Evolutionary conservation across 176 grass and related monocot species (phyloP).

Genomic region (Raddia distichophylla): DNA sequence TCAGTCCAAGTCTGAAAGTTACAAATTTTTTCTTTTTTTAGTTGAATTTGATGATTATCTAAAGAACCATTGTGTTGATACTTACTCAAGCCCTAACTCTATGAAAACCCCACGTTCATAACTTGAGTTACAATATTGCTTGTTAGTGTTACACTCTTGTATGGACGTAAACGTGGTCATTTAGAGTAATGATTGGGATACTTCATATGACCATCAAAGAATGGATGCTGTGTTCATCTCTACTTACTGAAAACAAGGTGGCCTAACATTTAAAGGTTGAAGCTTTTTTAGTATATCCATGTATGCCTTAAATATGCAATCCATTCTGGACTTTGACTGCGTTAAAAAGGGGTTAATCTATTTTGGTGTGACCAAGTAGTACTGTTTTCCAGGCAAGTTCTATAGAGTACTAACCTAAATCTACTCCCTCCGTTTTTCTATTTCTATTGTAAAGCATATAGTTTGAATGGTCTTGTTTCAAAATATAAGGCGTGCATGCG

Average conservation of each 20-base stretch:
- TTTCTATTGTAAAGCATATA: too few relatives aligned
- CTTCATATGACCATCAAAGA: conserved; percentile 27
- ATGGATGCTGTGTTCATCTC: conserved; percentile 6
- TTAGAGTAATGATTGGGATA: conserved; percentile 26
- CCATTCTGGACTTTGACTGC: conserved; percentile 33
- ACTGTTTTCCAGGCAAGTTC: conserved; percentile 1
- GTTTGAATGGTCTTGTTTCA: too few relatives aligned
- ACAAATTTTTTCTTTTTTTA: neutral
- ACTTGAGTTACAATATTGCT: neutral
- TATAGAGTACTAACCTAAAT: neutral
- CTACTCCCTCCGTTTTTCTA: too few relatives aligned
- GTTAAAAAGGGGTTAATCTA: neutral
- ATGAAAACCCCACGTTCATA: neutral
- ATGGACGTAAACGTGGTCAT: conserved; percentile 33
- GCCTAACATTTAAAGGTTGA: neutral
- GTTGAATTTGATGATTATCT: conserved; percentile 10
- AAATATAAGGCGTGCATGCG: too few relatives aligned
- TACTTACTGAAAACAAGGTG: conserved; percentile 27
- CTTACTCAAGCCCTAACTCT: conserved; percentile 1
- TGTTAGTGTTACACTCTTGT: conserved; percentile 24
- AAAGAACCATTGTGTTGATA: neutral
- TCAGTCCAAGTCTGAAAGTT: neutral
- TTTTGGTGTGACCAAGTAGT: conserved; percentile 20
- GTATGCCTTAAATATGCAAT: conserved; percentile 32
- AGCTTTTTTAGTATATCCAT: conserved; percentile 4